Evolutionary conservation across 1,139 yeast species (phyloP).

Genomic region (Nakaseomyces bracarensis): DNA sequence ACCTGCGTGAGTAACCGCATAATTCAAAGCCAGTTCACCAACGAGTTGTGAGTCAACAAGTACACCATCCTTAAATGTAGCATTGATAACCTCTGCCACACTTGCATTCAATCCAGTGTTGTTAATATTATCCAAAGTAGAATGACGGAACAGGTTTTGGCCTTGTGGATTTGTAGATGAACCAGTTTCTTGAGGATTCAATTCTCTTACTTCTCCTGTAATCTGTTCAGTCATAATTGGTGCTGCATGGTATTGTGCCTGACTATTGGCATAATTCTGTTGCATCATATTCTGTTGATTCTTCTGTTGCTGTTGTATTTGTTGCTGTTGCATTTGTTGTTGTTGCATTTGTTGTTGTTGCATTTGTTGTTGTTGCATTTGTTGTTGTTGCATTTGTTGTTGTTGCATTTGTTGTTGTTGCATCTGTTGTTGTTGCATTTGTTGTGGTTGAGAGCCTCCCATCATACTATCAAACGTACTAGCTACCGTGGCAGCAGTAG

Average conservation of each 20-base stretch:
- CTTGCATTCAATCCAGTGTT: conserved; percentile 62
- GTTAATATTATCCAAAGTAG: conserved; percentile 25
- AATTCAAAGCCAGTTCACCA: conserved; percentile 77
- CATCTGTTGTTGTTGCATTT: not conserved
- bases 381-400: not conserved
- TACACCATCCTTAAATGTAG: conserved; percentile 58
- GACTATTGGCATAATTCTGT: conserved; percentile 2
- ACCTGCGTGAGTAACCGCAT: conserved; percentile 26
- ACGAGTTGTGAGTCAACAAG: conserved; percentile 50
- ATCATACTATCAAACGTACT: not conserved
- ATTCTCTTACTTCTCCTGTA: conserved; percentile 27
- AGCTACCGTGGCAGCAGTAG: conserved; percentile 14
- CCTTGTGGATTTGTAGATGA: conserved; percentile 27
- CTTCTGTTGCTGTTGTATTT: not conserved
- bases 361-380: conserved; percentile 1
- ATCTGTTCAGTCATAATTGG: conserved; percentile 8
- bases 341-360: not conserved
- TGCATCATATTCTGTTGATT: not conserved
- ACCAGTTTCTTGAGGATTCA: conserved; percentile 36
- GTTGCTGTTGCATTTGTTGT: not conserved
- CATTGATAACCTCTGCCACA: conserved; percentile 74
- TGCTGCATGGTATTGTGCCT: conserved; percentile 2
- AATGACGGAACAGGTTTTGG: conserved; percentile 43
- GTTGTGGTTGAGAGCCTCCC: not conserved
- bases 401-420: not conserved